Percentiles rank a stretch among this genome's conserved stretches.
These are phyloP conservation scores for Vigna nakashimae DNA, from an alignment of 306 rosid species.

Conservation along the genomic window DNA sequence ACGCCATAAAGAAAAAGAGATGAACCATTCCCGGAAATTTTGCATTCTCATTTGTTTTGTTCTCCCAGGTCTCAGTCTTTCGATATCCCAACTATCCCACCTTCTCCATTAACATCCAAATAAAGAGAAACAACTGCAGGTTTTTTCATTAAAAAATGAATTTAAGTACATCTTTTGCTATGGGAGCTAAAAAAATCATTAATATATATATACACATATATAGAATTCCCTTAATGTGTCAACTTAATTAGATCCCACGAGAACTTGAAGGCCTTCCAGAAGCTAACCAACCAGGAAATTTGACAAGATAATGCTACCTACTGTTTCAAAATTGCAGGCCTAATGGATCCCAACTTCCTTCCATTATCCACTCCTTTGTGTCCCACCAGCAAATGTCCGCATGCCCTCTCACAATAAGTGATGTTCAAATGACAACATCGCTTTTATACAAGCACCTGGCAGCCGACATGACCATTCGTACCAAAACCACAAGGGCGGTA, in stretches of 20 bases:
- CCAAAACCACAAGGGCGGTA: constrained; percentile 8
- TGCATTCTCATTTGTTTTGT: neutral
- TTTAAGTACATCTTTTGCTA: constrained; percentile 38
- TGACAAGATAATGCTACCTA: constrained; percentile 38
- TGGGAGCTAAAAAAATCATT: constrained; percentile 30
- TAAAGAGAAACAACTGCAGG: constrained; percentile 28
- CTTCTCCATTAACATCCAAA: constrained; percentile 11
- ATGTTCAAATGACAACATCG: neutral
- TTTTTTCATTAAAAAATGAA: constrained; percentile 47
- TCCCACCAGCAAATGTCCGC: constrained; percentile 34
- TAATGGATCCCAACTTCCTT: constrained; percentile 37
- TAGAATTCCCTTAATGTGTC: constrained; percentile 34
- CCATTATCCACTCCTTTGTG: constrained; percentile 27
- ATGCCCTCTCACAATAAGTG: constrained; percentile 29
- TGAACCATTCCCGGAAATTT: constrained; percentile 17
- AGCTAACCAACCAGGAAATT: constrained; percentile 41
- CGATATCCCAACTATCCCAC: constrained; percentile 17
- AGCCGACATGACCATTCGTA: neutral
- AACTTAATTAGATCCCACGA: constrained; percentile 41
- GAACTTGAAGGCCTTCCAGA: constrained; percentile 26
- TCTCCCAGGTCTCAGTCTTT: neutral
- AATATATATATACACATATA: constrained; percentile 38
- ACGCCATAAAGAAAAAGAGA: constrained; percentile 3
- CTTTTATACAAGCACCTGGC: neutral
- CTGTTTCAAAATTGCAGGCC: constrained; percentile 45